Percentiles rank a stretch among this genome's conserved stretches.
phyloP scores from a whole-genome alignment of 225 moss, liverwort and hornwort genomes.

The Physcomitrellopsis africana region DNA sequence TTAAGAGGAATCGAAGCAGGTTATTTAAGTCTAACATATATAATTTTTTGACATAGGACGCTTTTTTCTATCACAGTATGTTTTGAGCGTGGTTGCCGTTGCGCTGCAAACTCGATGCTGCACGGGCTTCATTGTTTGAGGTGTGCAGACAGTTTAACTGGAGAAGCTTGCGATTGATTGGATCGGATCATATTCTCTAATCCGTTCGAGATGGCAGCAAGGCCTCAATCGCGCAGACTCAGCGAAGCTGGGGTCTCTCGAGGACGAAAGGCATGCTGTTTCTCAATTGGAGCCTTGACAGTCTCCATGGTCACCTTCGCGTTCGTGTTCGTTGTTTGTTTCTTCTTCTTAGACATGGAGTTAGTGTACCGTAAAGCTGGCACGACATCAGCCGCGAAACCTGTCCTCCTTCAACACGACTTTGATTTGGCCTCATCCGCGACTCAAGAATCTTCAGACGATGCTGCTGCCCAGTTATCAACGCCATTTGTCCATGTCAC shows the following conservation, averaged over 20 bases:
- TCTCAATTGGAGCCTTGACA: background rate
- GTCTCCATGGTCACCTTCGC: conserved; percentile 22
- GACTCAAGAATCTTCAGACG: background rate
- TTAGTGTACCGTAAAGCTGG: conserved; percentile 29
- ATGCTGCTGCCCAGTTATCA: background rate
- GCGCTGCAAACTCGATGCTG: no score
- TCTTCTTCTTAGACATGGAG: conserved; percentile 40
- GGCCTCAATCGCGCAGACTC: no score
- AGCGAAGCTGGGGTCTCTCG: background rate
- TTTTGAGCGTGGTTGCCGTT: no score
- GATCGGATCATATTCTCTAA: no score
- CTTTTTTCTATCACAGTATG: no score
- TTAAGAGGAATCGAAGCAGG: no score
- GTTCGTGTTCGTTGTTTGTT: conserved; percentile 30
- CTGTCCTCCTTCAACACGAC: background rate
- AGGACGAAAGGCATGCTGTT: conserved; percentile 12
- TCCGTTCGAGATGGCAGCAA: no score
- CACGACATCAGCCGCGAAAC: background rate
- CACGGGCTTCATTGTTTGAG: no score
- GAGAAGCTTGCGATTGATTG: no score
- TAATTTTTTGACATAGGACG: no score
- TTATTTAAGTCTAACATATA: no score
- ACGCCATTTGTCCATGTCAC: background rate
- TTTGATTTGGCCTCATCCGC: background rate
- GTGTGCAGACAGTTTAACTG: no score